Percentiles rank a stretch among this genome's conserved stretches.
phyloP scores from a whole-genome alignment of 2,329 filamentous ascomycete species.

The Knufia fluminis region DNA sequence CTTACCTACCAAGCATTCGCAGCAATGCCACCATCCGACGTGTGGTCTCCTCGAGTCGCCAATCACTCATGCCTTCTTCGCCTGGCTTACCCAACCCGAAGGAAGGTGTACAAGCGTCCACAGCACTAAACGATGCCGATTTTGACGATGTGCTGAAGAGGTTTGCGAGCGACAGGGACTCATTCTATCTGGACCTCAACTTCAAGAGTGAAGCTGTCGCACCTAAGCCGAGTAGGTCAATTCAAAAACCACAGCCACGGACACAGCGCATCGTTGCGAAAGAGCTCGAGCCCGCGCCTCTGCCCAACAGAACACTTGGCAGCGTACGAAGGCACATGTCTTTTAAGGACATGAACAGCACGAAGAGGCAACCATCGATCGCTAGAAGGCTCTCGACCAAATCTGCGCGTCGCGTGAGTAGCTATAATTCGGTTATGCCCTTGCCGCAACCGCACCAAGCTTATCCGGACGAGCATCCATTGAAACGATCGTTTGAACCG shows the following conservation, averaged over 20 bases:
- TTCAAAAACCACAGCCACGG: constrained; percentile 38
- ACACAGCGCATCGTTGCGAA: constrained; percentile 74
- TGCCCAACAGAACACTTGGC: constrained; percentile 56
- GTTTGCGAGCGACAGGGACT: constrained; percentile 90
- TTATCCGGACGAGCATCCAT: constrained; percentile 87
- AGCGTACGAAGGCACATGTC: constrained; percentile 90
- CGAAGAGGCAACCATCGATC: constrained; percentile 73
- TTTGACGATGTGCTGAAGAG: constrained; percentile 90
- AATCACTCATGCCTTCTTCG: constrained; percentile 20
- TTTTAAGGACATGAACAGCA: constrained; percentile 87
- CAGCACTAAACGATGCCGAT: constrained; percentile 61
- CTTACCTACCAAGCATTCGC: constrained; percentile 50
- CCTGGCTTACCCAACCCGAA: constrained; percentile 12
- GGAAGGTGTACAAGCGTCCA: constrained; percentile 25
- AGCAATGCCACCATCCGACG: constrained; percentile 52
- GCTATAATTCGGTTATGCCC: constrained; percentile 97
- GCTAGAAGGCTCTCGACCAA: constrained; percentile 65
- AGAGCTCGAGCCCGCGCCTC: constrained; percentile 45
- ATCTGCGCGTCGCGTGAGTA: constrained; percentile 81
- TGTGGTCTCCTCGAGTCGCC: constrained; percentile 25
- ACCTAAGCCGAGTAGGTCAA: constrained; percentile 27
- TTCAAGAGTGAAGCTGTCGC: constrained; percentile 67
- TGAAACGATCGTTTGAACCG: constrained; percentile 89
- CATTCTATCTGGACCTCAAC: constrained; percentile 83
- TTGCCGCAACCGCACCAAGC: constrained; percentile 81